These are phyloP conservation scores for Coprinopsis strossmayeri DNA, from an alignment of 768 basidiomycete genomes.

Conservation along the genomic window DNA sequence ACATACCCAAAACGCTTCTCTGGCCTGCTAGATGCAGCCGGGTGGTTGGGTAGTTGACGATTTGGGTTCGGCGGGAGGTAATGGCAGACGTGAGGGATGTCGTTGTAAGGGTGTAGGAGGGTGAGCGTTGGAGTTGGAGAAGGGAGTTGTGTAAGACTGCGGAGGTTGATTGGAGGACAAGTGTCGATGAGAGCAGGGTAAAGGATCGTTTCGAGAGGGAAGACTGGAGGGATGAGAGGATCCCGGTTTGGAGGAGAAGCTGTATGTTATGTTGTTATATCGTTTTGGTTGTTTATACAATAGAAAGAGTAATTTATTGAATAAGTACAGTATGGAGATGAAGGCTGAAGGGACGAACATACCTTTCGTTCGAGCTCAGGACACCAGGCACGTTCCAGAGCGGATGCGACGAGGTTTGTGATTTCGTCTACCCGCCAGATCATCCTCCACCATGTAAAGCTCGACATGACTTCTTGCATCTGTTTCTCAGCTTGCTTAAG, in stretches of 20 bases:
- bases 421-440: slow-evolving; percentile 42
- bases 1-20: slow-evolving; percentile 42
- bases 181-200: slow-evolving; percentile 18
- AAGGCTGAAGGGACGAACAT: slow-evolving; percentile 4
- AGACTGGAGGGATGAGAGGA: slow-evolving; percentile 42
- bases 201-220: slow-evolving; percentile 35
- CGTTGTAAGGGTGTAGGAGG: slow-evolving; percentile 37
- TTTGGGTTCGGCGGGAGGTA: slow-evolving; percentile 41
- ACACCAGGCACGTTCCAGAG: slow-evolving; percentile 37
- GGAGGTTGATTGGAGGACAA: slow-evolving; percentile 37
- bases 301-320: too few relatives aligned
- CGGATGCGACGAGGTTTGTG: slow-evolving; percentile 27
- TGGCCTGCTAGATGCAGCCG: slow-evolving; percentile 63
- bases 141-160: slow-evolving; percentile 56
- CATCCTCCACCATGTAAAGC: slow-evolving; percentile 41
- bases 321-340: background rate
- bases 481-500: slow-evolving; percentile 29
- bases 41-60: slow-evolving; percentile 48
- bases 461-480: slow-evolving; percentile 32
- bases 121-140: slow-evolving; percentile 43
- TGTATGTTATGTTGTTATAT: too few relatives aligned
- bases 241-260: slow-evolving; percentile 63
- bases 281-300: too few relatives aligned
- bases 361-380: slow-evolving; percentile 47
- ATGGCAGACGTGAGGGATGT: slow-evolving; percentile 46